A percentile compares a stretch with the other conserved stretches of the same genome.
Conservation (phyloP, 2,329 filamentous ascomycete species). For the Fusarium domesticum region DNA sequence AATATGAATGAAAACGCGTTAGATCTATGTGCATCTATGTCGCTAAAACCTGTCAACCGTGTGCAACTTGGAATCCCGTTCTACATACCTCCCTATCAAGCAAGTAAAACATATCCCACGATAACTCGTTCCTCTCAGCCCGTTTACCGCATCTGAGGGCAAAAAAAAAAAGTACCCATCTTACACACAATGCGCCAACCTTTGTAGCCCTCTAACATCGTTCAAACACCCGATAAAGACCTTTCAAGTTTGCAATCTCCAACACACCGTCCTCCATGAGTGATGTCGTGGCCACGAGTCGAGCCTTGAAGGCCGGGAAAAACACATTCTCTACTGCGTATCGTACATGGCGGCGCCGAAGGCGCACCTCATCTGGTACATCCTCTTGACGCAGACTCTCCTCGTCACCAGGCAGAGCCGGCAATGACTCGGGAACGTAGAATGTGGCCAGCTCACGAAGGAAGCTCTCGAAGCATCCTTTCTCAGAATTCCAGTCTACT, state of each 20-base stretch:
- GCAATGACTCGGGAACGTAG: constrained; percentile 84
- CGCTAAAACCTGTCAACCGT: too few species aligned
- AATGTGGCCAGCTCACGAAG: constrained; percentile 84
- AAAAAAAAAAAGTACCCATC: neutral
- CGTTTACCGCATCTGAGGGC: neutral
- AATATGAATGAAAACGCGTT: neutral
- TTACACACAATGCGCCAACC: neutral
- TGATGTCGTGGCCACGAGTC: constrained; percentile 76
- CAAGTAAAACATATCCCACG: neutral
- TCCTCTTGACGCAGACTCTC: constrained; percentile 35
- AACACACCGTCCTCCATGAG: constrained; percentile 72
- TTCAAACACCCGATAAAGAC: constrained; percentile 92
- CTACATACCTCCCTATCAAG: too few species aligned
- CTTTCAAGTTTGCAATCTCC: constrained; percentile 89
- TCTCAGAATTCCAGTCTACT: constrained; percentile 83
- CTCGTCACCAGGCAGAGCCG: constrained; percentile 43
- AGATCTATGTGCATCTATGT: neutral
- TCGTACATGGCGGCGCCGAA: constrained; percentile 66
- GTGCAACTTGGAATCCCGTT: too few species aligned
- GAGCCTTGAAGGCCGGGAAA: constrained; percentile 82
- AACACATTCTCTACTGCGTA: constrained; percentile 79
- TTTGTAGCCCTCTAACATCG: constrained; percentile 59
- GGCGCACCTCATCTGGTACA: constrained; percentile 49
- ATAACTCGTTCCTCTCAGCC: neutral
- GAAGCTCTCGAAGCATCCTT: constrained; percentile 80